These are phyloP conservation scores for Pisolithus microcarpus DNA, from an alignment of 768 basidiomycete genomes.

Conservation along the genomic window DNA sequence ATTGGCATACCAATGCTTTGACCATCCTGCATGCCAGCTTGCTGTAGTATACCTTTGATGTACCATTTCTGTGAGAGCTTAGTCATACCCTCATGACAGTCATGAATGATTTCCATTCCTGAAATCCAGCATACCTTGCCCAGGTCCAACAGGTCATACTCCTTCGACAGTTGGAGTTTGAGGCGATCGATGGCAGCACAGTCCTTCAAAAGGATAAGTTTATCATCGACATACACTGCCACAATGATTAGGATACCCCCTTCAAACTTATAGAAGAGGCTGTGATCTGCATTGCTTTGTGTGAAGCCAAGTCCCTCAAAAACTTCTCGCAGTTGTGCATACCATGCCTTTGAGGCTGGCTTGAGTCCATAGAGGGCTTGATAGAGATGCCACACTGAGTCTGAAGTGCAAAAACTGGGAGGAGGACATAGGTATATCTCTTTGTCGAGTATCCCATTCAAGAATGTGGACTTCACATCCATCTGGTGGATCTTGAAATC, in stretches of 20 bases:
- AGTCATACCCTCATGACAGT: too few species aligned
- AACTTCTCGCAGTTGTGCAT: too few species aligned
- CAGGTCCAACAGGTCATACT: too few species aligned
- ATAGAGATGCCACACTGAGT: neutral
- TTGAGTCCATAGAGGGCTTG: slow-evolving; percentile 2
- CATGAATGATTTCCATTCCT: too few species aligned
- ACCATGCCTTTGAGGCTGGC: slow-evolving; percentile 1
- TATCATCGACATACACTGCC: neutral
- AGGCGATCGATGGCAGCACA: too few species aligned
- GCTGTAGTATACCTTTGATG: too few species aligned
- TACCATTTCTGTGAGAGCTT: too few species aligned
- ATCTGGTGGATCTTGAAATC: slow-evolving; percentile 14
- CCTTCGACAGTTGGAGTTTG: too few species aligned
- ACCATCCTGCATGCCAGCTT: too few species aligned
- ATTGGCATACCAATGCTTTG: too few species aligned
- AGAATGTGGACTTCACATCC: slow-evolving; percentile 24
- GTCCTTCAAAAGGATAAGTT: too few species aligned
- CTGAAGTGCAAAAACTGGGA: neutral
- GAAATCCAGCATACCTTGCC: too few species aligned
- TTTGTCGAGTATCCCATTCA: slow-evolving; percentile 12
- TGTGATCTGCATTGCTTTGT: neutral
- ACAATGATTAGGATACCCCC: neutral
- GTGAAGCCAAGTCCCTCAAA: neutral
- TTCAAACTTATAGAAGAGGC: neutral
- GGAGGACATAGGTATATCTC: slow-evolving; percentile 25